phyloP scores from a whole-genome alignment of 2,329 filamentous ascomycete genomes.

The Diaporthe eres region DNA sequence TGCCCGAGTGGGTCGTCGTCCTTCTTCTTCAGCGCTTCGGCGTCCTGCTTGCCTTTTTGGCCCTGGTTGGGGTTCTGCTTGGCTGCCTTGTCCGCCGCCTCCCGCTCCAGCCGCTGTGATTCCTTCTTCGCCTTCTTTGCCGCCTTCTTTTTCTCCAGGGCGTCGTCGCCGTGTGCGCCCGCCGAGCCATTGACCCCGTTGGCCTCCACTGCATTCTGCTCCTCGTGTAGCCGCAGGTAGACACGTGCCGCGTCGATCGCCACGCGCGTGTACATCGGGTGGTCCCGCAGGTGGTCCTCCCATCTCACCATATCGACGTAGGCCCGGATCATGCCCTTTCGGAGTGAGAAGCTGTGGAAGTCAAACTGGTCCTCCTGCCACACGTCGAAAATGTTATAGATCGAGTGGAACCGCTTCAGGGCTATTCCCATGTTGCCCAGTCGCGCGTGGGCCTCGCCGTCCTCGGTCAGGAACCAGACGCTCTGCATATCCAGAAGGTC shows the following conservation, averaged over 20 bases:
- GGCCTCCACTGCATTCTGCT: constrained; percentile 72
- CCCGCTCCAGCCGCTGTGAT: constrained; percentile 73
- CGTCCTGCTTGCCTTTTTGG: constrained; percentile 70
- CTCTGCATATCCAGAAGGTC: constrained; percentile 99
- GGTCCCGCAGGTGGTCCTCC: constrained; percentile 92
- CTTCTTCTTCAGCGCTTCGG: constrained; percentile 81
- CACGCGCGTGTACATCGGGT: constrained; percentile 91
- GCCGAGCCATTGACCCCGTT: constrained; percentile 73
- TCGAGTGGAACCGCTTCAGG: constrained; percentile 89
- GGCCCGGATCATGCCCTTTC: constrained; percentile 94
- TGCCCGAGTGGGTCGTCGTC: constrained; percentile 90
- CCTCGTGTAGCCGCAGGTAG: constrained; percentile 85
- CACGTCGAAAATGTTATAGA: constrained; percentile 93
- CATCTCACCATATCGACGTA: constrained; percentile 97
- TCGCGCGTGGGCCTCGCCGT: constrained; percentile 89
- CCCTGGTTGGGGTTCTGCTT: constrained; percentile 89
- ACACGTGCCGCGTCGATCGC: constrained; percentile 85
- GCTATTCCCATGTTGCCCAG: constrained; percentile 87
- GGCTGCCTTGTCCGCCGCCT: constrained; percentile 82
- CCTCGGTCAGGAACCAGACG: constrained; percentile 96
- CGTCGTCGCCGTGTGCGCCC: constrained; percentile 63
- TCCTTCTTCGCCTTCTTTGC: constrained; percentile 92
- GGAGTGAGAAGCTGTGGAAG: constrained; percentile 97
- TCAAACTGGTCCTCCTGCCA: constrained; percentile 99
- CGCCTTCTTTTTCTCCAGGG: constrained; percentile 85